Evolutionary conservation across 2,329 filamentous ascomycete species (phyloP).

Genomic region (Penicillium expansum): DNA sequence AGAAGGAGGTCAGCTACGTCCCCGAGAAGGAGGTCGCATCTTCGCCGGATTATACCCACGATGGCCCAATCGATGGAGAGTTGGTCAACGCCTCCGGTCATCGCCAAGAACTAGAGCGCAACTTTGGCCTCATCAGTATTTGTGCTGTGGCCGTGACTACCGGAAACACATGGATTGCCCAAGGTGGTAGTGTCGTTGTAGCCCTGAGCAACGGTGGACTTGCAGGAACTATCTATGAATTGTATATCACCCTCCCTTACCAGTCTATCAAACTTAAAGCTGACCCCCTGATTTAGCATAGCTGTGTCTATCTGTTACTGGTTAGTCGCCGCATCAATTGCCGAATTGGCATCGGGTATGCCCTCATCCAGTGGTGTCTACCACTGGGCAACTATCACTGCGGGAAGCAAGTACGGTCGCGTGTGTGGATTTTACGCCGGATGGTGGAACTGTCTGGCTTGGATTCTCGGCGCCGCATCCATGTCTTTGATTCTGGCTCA

Average conservation of each 20-base stretch:
- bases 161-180: slow-evolving; percentile 64
- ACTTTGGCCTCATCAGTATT: slow-evolving; percentile 60
- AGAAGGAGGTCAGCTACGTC: not conserved
- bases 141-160: slow-evolving; percentile 61
- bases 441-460: slow-evolving; percentile 48
- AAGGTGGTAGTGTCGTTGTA: slow-evolving; percentile 59
- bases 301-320: slow-evolving; percentile 55
- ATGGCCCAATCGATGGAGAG: slow-evolving; percentile 28
- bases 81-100: slow-evolving; percentile 64
- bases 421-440: slow-evolving; percentile 49
- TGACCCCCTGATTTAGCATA: slow-evolving; percentile 33
- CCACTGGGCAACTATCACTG: slow-evolving; percentile 60
- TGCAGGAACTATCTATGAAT: slow-evolving; percentile 62
- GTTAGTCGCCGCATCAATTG: slow-evolving; percentile 57
- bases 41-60: slow-evolving; percentile 25
- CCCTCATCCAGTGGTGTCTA: slow-evolving; percentile 62
- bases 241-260: slow-evolving; percentile 34
- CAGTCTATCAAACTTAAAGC: not conserved
- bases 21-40: slow-evolving; percentile 28
- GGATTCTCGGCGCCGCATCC: slow-evolving; percentile 62
- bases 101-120: slow-evolving; percentile 60
- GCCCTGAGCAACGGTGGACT: slow-evolving; percentile 62
- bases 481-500: slow-evolving; percentile 60
- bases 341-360: slow-evolving; percentile 60
- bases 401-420: slow-evolving; percentile 53